Evolutionary conservation across 495 filamentous ascomycete genomes (phyloP).

Genomic region (Cercophora newfieldiana): DNA sequence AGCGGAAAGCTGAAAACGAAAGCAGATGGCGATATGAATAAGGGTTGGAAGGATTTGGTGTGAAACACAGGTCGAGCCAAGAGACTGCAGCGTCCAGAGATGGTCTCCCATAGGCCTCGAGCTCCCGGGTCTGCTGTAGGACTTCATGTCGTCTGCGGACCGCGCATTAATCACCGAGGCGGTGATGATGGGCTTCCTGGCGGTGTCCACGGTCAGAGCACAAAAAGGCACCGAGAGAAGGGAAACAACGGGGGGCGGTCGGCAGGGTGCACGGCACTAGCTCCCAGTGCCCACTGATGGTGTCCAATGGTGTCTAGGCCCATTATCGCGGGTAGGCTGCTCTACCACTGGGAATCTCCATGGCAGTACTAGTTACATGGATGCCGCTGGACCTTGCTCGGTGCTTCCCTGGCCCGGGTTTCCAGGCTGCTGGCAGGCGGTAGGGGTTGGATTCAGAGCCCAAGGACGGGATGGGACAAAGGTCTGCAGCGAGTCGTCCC

Average conservation of each 20-base stretch:
- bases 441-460: neutral
- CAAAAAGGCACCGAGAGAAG: constrained; percentile 8
- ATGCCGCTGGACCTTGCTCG: neutral
- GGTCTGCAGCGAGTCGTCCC: constrained; percentile 7
- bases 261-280: neutral
- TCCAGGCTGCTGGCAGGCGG: neutral
- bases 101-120: neutral
- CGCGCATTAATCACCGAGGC: constrained; percentile 10
- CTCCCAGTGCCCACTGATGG: neutral
- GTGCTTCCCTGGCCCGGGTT: neutral
- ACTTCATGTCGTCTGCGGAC: neutral
- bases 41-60: neutral
- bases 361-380: neutral
- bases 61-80: neutral
- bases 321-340: constrained; percentile 8
- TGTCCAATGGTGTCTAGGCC: constrained; percentile 5
- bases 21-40: neutral
- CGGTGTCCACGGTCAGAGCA: neutral
- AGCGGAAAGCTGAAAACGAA: neutral
- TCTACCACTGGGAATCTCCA: neutral
- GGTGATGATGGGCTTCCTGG: neutral
- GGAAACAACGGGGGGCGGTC: constrained; percentile 6
- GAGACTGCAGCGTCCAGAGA: neutral
- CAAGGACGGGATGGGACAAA: neutral
- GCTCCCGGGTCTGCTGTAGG: neutral